Base-by-base conservation (phyloP, 768 basidiomycete species). In the Fomitopsis serialis region DNA sequence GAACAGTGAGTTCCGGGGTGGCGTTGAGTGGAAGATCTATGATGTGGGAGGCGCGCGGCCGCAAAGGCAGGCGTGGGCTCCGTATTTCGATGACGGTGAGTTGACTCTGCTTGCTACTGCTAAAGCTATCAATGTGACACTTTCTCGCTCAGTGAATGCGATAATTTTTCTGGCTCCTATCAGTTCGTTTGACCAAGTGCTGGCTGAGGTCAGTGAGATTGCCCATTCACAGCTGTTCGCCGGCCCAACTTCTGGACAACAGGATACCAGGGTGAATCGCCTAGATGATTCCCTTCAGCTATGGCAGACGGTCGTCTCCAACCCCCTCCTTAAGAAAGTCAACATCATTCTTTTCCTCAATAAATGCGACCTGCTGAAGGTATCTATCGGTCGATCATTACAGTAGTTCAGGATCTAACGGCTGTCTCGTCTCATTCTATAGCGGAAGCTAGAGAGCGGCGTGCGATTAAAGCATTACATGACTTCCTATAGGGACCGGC, bases 121-220 rank as follows among this genome's bases (percentile, higher is more conserved):
- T 6, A 6, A 11, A 32, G 29, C 25, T 23, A 22, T 10, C 21
- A 45, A 7, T 7, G 34, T 54, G 35, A 56, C 46, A 56, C 42
- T 24, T 48, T 37, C 12, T 15, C 34, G 5, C 54, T 35, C 66
- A 92, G 90, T 90, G 35, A 87, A 89, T 65, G 88, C 89, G 42
- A 88, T 93, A 64, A 92, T 93, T 55, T 93, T 92, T 70, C 78
- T 93, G 53, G 90, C 87, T 35, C 90, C 90, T 29, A 90, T 93
- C 45, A 92, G 90, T 36, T 87, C 85, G 23, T 92, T 92, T 61
- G 90, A 92, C 72, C 89, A 92, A 70, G 82, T 87, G 40, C 76
- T 92, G 53, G 74, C 80, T 24, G 90, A 92, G 78, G 88, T 88
- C 54, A 55, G 69, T 61, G 43, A 34, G 17, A 36, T n/a, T 22